phyloP scores from a whole-genome alignment of 305 asterid species.

The Petunia hybrid region DNA sequence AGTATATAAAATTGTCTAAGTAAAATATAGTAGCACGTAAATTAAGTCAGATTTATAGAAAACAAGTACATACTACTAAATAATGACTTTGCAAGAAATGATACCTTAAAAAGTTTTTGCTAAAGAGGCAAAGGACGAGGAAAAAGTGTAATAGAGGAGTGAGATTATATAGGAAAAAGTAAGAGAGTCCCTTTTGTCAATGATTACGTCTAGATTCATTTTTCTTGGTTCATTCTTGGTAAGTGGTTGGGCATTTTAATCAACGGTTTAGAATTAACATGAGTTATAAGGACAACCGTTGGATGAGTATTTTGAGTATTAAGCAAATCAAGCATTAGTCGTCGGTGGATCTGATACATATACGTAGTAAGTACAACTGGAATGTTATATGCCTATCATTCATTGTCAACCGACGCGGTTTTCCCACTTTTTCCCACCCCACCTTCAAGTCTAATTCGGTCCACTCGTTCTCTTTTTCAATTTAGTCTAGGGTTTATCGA shows the following conservation, averaged over 20 bases:
- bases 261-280: not conserved
- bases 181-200: not conserved
- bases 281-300: not conserved
- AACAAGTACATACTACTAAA: not conserved
- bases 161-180: not conserved
- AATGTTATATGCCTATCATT: not conserved
- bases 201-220: constrained; percentile 24
- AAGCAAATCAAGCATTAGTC: not conserved
- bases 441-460: not conserved
- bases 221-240: not conserved
- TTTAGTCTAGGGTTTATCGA: too few relatives aligned
- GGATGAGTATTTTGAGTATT: not conserved
- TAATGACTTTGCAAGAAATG: not conserved
- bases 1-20: too few relatives aligned
- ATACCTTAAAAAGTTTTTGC: too few relatives aligned
- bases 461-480: not conserved
- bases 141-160: not conserved
- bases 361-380: too few relatives aligned
- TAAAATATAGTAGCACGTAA: not conserved
- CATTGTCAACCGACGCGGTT: not conserved
- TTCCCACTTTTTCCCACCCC: not conserved
- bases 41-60: not conserved
- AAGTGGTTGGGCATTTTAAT: not conserved
- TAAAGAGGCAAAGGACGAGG: not conserved
- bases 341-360: constrained; percentile 17